Base-by-base conservation (phyloP, 1,284 basidiomycete species). In the Caloboletus firmus region DNA sequence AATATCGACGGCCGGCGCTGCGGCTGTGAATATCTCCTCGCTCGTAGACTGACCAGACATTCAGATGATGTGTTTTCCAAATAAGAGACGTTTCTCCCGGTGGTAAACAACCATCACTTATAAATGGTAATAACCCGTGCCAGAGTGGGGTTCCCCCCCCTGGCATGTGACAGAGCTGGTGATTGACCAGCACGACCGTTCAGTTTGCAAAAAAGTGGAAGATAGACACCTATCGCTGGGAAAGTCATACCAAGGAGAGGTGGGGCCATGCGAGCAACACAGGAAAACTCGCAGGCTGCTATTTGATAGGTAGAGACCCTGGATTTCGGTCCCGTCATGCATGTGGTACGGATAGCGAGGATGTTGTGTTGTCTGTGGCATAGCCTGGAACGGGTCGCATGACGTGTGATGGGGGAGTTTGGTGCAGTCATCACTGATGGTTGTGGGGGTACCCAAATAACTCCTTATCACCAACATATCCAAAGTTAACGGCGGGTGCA, bases 251-350 rank as follows among this genome's bases (percentile, higher is more conserved):
- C 49, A 32, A 44, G 26, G 31, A 3, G 31, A 31, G 37, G 35
- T n/a, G 22, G 22, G 8, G 28, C 18, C 5, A 17, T 17, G 26
- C n/a, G 26, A 15, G 15, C 5, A 20, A 28, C 2, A 28, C n/a
- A 20, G 26, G 18, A 20, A 10, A 30, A 24, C 10, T 12, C 32
- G 20, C 43, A 41, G 20, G 44, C 20, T 40, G 10, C n/a, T 31
- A 13, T 40, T 45, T 43, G 36, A 50, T 24, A 52, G 40, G 12
- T 22, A 26, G 8, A 28, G 34, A 48, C 41, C 36, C 31, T 41
- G n/a, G 26, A 18, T 20, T 34, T 49, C 52, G 57, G 58, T 12
- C 24, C 57, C 52, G 52, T 15, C 28, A 36, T 45, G 39, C 39
- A 32, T 26, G n/a, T 37, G 17, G 37, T 5, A 51, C 47, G 17